Base-by-base conservation (phyloP, 768 basidiomycete species). In the Neoboletus brunneissimus region DNA sequence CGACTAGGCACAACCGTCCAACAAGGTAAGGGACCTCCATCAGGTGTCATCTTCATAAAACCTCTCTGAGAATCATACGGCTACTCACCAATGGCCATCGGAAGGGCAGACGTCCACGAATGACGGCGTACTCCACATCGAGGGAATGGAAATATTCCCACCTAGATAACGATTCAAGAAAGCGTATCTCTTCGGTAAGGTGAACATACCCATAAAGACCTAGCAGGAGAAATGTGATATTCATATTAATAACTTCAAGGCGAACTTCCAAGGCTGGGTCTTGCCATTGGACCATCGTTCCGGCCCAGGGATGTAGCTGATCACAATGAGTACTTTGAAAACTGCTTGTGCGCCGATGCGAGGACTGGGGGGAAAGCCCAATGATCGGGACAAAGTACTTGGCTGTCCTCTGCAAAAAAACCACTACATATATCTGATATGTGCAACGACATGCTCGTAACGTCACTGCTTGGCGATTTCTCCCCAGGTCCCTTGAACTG, bases 81-180 rank as follows among this genome's bases (percentile, higher is more conserved):
- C 20, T 22, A 50, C 64, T 58, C 38, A 70, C 71, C 41, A 70
- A 51, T 25, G 61, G 22, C 71, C 64, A 72, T 31, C 58, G 55
- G 32, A 70, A 72, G 18, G 66, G 7, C 3, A 62, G 16, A n/a
- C 58, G 64, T 5, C 62, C 47, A 38, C 61, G 62, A 35, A 72
- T 35, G 29, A 72, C 51, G 4, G 61, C 66, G 11, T 54, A 62
- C 47, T 72, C 71, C 4, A 66, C 55, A 2, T 55, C 52, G 13
- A 61, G 45, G 2, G 62, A 60, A 12, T 49, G 44, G 2, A 71
- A 7, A 35, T 67, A 70, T 15, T 68, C 64, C 71, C 69, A 70
- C 3, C 69, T 68, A 25, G 4, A 15, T 1, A n/a, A 44, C 20
- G 0, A 22, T 40, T 47, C 16, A n/a, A 31, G 40, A 18, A 35